Evolutionary conservation across 2,329 filamentous ascomycete genomes (phyloP).

Genomic region (Myriosclerotinia scirpicola): DNA sequence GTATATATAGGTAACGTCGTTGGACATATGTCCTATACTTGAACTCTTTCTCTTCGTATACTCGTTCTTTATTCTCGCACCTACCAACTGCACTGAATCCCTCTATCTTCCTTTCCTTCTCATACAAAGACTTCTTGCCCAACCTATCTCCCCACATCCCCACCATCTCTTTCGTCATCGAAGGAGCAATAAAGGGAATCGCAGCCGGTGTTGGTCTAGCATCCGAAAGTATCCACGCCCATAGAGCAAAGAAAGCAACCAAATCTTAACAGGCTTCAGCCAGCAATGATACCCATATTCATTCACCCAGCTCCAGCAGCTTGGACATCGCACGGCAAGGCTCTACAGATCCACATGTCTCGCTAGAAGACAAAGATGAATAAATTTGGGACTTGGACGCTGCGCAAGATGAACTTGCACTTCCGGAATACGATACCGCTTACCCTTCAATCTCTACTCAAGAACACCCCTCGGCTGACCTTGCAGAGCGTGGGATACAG

Average conservation of each 20-base stretch:
- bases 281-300: not conserved
- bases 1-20: not conserved
- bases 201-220: constrained; percentile 35
- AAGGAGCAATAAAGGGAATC: constrained; percentile 26
- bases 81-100: not conserved
- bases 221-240: constrained; percentile 30
- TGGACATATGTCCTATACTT: not conserved
- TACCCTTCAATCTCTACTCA: not conserved
- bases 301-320: not conserved
- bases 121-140: not conserved
- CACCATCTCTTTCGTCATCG: not conserved
- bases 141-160: no score
- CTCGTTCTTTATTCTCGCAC: not conserved
- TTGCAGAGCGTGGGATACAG: no score
- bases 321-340: not conserved
- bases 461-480: not conserved
- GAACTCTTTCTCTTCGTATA: not conserved
- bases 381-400: constrained; percentile 36
- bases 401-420: constrained; percentile 20
- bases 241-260: constrained; percentile 7
- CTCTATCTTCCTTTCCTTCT: not conserved
- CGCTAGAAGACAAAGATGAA: constrained; percentile 30
- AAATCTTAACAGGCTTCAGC: not conserved
- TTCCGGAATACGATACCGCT: not conserved
- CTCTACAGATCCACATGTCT: not conserved